Evolutionary conservation across 2,329 filamentous ascomycete species (phyloP), one percentile per base, ranked within the genome.

Genomic region (Botrytis sinoallii): DNA sequence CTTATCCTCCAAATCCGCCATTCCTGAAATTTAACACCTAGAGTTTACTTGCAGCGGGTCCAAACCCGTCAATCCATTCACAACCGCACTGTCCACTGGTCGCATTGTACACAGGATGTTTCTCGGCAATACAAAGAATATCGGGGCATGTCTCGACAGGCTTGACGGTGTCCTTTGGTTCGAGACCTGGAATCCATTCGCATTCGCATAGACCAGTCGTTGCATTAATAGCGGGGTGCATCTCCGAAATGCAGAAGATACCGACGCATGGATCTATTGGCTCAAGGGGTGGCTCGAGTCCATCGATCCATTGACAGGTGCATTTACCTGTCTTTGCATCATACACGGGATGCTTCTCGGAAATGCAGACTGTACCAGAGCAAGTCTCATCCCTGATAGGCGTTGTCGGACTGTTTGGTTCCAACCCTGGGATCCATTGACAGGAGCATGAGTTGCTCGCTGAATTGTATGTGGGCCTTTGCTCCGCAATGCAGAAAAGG

Each of bases 231-330:
- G 66, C 69, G 14, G 70, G 61, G 6, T 68, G 71, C 69, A 60
- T 73, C 52, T 76, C 75, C 8, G 75, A 35, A 29, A 75, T 76
- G n/a, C 75, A 76, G 8, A 59, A 44, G 40, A 74, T 70, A 12
- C 40, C 67, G 7, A 66, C 38, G 29, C 75, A 76, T 32, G 70
- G 48, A 52, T 40, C 29, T n/a, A 38, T 52, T 40, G 57, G 57
- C 3, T 52, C 66, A 42, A 42, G 20, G 46, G 10, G 64, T 57
- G 72, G 74, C 40, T 75, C 71, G 0, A 76, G 61, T 22, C 76
- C 75, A 5, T 74, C 70, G n/a, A 77, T 75, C 76, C 76, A 76
- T 64, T 75, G 59, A 65, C 75, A 78, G 1, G 57, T 67, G 60
- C 77, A 78, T 18, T 48, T 52, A 22, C 60, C 57, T 3, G 68